Evolutionary conservation across 164 flowering plant genomes (phyloP), one percentile per base, ranked within the genome.

Genomic region (Malania oleifera): DNA sequence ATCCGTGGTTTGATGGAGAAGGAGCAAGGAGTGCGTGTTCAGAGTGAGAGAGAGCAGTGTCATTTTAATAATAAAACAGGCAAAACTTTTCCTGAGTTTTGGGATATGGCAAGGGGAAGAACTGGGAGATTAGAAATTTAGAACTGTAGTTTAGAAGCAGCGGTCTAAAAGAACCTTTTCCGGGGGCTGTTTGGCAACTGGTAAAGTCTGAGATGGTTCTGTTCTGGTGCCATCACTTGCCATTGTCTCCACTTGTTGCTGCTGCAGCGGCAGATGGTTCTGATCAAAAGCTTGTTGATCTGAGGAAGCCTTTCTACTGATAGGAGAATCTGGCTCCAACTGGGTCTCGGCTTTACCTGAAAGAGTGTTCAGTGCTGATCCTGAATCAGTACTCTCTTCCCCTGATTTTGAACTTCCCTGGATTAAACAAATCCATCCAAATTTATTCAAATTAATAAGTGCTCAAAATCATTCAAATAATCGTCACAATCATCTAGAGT

Each of bases 351-450:
- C 79, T 75, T 73, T 77, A 67, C 72, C 67, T 59, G 69, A 54
- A 45, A 75, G 46, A 19, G 72, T 79, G 67, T 85, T 85, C 57
- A 75, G 56, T 48, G 75, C 89, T 72, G 90, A 87, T 25, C 85
- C 96, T 69, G 97, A 90, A 67, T 87, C 91, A 35, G 84, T 77
- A 68, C 90, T 89, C 66, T 82, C 95, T 41, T 61, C 89, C 69
- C 84, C 85, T 64, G 96, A 84, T 65, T 68, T 82, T 62, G 96
- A 86, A 66, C 85, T 78, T 58, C 82, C 88, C 90, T 84, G 66
- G 13, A 54, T 20, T 31, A 1, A 0, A 31, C 64, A 56, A 14
- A 28, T 56, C 15, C 44, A 55, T 10, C 53, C 44, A 60, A 38
- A 14, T n/a, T 23, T 24, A 0, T 53, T 54, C 60, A 51, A n/a